Evolutionary conservation across 2,329 filamentous ascomycete genomes (phyloP), one percentile per base, ranked within the genome.

Genomic region (Immersiporthe knoxdaviesiana): DNA sequence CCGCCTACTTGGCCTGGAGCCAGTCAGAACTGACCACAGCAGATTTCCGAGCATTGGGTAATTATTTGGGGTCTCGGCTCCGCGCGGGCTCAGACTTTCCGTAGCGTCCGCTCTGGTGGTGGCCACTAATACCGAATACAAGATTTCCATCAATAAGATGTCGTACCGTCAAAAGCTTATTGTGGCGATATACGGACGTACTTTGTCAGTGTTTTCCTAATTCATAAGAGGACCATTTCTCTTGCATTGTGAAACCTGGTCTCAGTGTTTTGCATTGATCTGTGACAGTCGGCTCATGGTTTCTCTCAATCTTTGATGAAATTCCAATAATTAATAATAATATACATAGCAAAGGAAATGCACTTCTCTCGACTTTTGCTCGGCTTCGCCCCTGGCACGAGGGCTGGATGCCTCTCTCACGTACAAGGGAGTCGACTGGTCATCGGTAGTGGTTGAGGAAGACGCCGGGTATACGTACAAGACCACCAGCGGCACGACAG

Each of bases 371-470:
- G 44, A 32, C 7, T 63, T 2, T 30, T n/a, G 6, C 1, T 30
- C 27, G 44, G 61, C 41, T 27, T 52, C 30, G 61, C 61, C 27
- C n/a, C 7, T 63, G 14, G 44, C 67, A 47, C 27, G 44, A 44
- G 58, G 67, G 44, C 16, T 63, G 27, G 37, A 58, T 50, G 67
- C 63, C 3, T 52, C 68, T 21, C 66, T 70, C 8, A 67, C 52
- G 16, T 65, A 70, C 54, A 67, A 67, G 16, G 68, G 68, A 4
- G 68, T 67, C 7, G 68, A 70, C 32, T 70, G 68, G 68, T 92
- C 90, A 0, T 93, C 91, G 0, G 83, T 90, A 0, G 77, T 85
- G 0, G 78, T 92, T 5, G 87, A 91, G 73, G 91, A 92, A 75
- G 80, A 82, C 2, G 82, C 85, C 0, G 90, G 89, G 1, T 84